Conservation (phyloP, 768 basidiomycete genomes). For the Hygrocybe coccinea region DNA sequence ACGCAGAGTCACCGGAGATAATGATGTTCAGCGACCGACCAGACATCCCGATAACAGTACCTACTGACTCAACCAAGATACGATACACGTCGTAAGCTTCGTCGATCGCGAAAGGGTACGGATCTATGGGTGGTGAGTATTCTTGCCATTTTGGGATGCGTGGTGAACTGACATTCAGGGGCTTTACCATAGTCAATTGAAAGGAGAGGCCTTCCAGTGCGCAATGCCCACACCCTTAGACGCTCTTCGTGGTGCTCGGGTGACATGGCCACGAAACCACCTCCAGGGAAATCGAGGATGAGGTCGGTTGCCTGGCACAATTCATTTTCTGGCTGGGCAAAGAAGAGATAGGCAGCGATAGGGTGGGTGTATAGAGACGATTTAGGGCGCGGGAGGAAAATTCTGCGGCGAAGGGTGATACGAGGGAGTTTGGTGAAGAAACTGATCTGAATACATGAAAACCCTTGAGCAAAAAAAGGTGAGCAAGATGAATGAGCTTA, state of each 20-base stretch:
- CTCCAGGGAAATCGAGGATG: slow-evolving; percentile 90
- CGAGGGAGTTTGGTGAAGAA: slow-evolving; percentile 55
- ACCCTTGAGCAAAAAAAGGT: slow-evolving; percentile 3
- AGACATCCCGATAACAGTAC: slow-evolving; percentile 80
- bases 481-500: slow-evolving; percentile 31
- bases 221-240: slow-evolving; percentile 77
- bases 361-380: slow-evolving; percentile 75
- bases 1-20: slow-evolving; percentile 96
- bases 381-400: slow-evolving; percentile 78
- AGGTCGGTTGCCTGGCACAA: slow-evolving; percentile 69
- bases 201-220: slow-evolving; percentile 73
- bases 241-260: slow-evolving; percentile 97
- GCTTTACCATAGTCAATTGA: slow-evolving; percentile 95
- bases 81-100: slow-evolving; percentile 90
- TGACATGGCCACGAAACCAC: slow-evolving; percentile 94
- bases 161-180: slow-evolving; percentile 70
- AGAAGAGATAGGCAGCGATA: slow-evolving; percentile 80
- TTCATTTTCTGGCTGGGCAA: slow-evolving; percentile 59
- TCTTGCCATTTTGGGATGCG: not conserved
- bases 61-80: slow-evolving; percentile 73
- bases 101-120: slow-evolving; percentile 94
- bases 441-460: slow-evolving; percentile 57
- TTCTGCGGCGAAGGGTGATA: slow-evolving; percentile 62
- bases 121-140: slow-evolving; percentile 50
- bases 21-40: slow-evolving; percentile 76